These are phyloP conservation scores for Cyberlindnera galapagoensis DNA, from an alignment of 805 yeast species.

Conservation along the genomic window DNA sequence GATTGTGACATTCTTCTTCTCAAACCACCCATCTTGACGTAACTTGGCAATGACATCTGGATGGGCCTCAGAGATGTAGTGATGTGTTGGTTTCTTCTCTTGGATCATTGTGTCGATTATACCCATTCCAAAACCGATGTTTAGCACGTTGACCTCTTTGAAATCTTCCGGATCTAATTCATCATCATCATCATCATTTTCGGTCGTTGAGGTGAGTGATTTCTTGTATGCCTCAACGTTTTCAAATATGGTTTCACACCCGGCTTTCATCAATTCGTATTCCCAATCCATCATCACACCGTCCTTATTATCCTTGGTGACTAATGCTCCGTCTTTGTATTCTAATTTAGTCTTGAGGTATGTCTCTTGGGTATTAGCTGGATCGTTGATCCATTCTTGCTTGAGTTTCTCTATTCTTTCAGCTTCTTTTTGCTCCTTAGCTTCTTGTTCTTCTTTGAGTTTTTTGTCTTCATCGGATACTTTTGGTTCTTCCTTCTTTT, in stretches of 20 bases:
- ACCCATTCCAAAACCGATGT: constrained; percentile 97
- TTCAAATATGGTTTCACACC: constrained; percentile 66
- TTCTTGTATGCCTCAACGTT: constrained; percentile 28
- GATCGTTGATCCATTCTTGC: constrained; percentile 33
- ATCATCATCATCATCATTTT: constrained; percentile 15
- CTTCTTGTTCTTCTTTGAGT: constrained; percentile 11
- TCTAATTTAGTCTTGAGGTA: constrained; percentile 62
- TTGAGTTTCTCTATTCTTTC: constrained; percentile 17
- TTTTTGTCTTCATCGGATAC: constrained; percentile 16
- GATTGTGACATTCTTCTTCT: constrained; percentile 61
- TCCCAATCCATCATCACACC: constrained; percentile 99
- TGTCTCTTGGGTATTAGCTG: constrained; percentile 57
- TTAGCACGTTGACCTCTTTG: constrained; percentile 49
- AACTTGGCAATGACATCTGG: constrained; percentile 78
- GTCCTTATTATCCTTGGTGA: constrained; percentile 65
- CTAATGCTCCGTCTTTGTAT: constrained; percentile 60
- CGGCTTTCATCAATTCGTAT: constrained; percentile 68
- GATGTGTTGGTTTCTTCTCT: constrained; percentile 48
- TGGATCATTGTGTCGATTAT: constrained; percentile 81
- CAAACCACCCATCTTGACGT: constrained; percentile 76
- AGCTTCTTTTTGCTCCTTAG: constrained; percentile 9
- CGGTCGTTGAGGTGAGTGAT: not conserved
- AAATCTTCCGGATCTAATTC: constrained; percentile 22
- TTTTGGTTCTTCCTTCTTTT: constrained; percentile 16
- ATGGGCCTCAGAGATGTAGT: constrained; percentile 91